These are phyloP conservation scores for Suhomyces kunorum DNA, from an alignment of 1,139 yeast genomes.

Conservation along the genomic window DNA sequence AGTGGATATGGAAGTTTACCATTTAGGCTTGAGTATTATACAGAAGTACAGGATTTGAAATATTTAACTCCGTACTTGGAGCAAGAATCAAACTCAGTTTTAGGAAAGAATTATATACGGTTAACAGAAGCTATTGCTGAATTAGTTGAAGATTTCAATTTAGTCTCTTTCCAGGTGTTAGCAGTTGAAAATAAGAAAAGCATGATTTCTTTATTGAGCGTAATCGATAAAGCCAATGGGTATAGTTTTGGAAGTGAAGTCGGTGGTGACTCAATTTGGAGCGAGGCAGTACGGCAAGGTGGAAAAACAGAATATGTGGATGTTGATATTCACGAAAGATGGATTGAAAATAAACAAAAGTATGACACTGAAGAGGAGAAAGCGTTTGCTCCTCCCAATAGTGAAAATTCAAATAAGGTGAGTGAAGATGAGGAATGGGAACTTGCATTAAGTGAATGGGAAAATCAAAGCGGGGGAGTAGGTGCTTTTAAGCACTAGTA, in stretches of 20 bases:
- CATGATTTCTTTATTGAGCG: constrained; percentile 78
- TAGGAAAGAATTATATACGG: constrained; percentile 64
- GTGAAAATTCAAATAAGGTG: constrained; percentile 29
- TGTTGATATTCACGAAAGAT: constrained; percentile 87
- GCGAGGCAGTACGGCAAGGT: constrained; percentile 85
- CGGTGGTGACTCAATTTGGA: constrained; percentile 96
- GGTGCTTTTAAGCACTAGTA: constrained; percentile 9
- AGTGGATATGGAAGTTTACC: constrained; percentile 62
- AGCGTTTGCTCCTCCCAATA: constrained; percentile 40
- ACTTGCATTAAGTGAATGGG: constrained; percentile 65
- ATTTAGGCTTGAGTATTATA: constrained; percentile 79
- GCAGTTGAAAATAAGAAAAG: constrained; percentile 89
- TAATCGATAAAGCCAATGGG: constrained; percentile 89
- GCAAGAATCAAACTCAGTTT: constrained; percentile 62
- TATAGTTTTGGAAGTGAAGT: constrained; percentile 92
- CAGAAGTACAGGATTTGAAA: constrained; percentile 84
- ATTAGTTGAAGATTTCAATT: constrained; percentile 79
- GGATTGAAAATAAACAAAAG: constrained; percentile 83
- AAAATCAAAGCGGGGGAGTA: constrained; percentile 29
- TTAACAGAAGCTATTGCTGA: constrained; percentile 82
- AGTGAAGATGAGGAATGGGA: constrained; percentile 76
- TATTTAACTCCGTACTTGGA: constrained; percentile 69
- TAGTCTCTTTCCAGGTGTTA: constrained; percentile 86
- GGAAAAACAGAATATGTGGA: constrained; percentile 52
- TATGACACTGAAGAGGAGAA: constrained; percentile 66